Percentiles rank a stretch among this genome's conserved stretches.
These are phyloP conservation scores for Pseudonectria foliicola DNA, from an alignment of 2,329 filamentous ascomycete genomes.

Conservation along the genomic window DNA sequence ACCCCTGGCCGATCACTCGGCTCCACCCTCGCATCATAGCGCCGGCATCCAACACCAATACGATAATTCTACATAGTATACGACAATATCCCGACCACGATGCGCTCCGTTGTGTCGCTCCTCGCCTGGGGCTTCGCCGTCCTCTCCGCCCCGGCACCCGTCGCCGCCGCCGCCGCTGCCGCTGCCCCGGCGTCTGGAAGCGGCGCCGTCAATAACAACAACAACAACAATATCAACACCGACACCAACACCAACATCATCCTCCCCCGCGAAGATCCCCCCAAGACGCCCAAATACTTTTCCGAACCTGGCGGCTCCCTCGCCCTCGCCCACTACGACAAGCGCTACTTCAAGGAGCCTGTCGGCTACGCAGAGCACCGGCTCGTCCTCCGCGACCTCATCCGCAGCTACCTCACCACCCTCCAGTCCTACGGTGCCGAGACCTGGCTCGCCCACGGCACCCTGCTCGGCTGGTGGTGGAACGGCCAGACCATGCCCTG, in stretches of 20 bases:
- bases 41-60: too few relatives aligned
- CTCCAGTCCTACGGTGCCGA: conserved; percentile 60
- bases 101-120: conserved; percentile 17
- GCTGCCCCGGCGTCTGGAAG: conserved; percentile 1
- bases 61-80: too few relatives aligned
- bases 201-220: too few relatives aligned
- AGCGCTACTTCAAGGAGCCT: conserved; percentile 57
- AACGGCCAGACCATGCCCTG: conserved; percentile 70
- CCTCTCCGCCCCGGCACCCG: conserved; percentile 13
- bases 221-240: neutral
- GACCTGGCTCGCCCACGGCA: conserved; percentile 84
- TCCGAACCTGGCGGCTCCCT: conserved; percentile 55
- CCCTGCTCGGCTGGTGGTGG: conserved; percentile 86
- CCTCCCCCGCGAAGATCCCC: conserved; percentile 6
- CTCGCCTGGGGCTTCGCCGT: conserved; percentile 20
- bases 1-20: neutral
- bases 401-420: conserved; percentile 65
- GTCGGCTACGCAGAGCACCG: conserved; percentile 60
- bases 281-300: conserved; percentile 50
- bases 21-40: too few relatives aligned
- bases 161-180: conserved; percentile 8
- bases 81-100: neutral
- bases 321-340: conserved; percentile 66
- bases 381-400: conserved; percentile 60
- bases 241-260: neutral